phyloP scores from a whole-genome alignment of 768 basidiomycete species.

The Suillus alpinus region DNA sequence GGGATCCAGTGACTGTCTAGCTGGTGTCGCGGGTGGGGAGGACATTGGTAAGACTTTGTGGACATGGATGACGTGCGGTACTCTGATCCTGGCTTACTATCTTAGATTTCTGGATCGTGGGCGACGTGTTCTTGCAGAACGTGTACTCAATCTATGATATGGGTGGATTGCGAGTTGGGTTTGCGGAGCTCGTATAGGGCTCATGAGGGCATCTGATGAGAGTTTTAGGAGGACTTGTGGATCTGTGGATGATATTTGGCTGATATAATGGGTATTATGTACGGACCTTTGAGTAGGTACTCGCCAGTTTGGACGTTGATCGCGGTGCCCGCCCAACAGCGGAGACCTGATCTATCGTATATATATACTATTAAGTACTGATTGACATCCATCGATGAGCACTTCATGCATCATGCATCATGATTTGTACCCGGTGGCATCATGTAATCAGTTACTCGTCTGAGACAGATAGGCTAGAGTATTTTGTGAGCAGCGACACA shows the following conservation, averaged over 20 bases:
- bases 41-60: conserved; percentile 7
- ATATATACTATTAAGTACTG: too few species aligned
- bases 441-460: too few species aligned
- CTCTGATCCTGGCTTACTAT: neutral
- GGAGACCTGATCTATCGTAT: too few species aligned
- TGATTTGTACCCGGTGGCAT: too few species aligned
- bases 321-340: too few species aligned
- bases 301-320: too few species aligned
- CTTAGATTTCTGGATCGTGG: conserved; percentile 31
- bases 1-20: conserved; percentile 35
- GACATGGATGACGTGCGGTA: neutral
- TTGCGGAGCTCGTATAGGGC: conserved; percentile 32
- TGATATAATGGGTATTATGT: neutral
- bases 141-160: conserved; percentile 32
- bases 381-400: too few species aligned
- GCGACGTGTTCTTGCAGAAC: conserved; percentile 34
- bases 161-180: conserved; percentile 36
- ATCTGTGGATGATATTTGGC: neutral
- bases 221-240: neutral
- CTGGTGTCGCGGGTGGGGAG: conserved; percentile 30
- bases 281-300: neutral
- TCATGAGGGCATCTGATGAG: neutral
- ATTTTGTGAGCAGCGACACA: too few species aligned
- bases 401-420: too few species aligned
- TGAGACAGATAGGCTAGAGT: too few species aligned